Conservation (phyloP, 2,329 filamentous ascomycete species). For the Lanzia echinophila region DNA sequence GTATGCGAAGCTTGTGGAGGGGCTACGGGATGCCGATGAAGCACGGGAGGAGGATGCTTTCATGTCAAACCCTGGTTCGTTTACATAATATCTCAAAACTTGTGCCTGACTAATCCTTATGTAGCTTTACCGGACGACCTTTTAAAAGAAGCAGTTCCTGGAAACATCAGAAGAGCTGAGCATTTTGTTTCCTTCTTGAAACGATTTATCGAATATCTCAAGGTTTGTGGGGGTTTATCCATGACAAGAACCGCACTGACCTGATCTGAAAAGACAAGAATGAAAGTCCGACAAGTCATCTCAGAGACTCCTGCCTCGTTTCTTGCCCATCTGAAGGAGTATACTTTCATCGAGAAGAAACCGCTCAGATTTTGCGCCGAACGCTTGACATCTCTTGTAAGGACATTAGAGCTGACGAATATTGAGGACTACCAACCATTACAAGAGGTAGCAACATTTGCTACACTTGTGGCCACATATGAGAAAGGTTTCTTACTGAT, state of each 20-base stretch:
- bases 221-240: constrained; percentile 37
- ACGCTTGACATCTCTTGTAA: constrained; percentile 84
- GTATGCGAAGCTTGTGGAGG: constrained; percentile 91
- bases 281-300: constrained; percentile 97
- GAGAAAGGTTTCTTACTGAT: constrained; percentile 95
- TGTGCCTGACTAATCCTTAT: constrained; percentile 10
- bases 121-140: constrained; percentile 81
- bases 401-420: constrained; percentile 91
- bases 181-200: constrained; percentile 95
- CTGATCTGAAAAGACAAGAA: constrained; percentile 60
- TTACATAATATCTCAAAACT: neutral
- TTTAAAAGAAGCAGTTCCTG: constrained; percentile 90
- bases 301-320: constrained; percentile 96
- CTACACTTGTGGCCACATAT: constrained; percentile 91
- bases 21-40: constrained; percentile 80
- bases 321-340: constrained; percentile 82
- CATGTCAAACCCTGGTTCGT: constrained; percentile 74
- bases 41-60: constrained; percentile 90
- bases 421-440: constrained; percentile 97
- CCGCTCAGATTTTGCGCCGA: constrained; percentile 92
- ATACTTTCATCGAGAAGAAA: constrained; percentile 97
- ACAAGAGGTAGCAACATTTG: constrained; percentile 96
- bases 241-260: constrained; percentile 10
- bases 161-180: constrained; percentile 91
- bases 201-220: constrained; percentile 94